phyloP scores from a whole-genome alignment of 257 asterid species.

The Plantago major region DNA sequence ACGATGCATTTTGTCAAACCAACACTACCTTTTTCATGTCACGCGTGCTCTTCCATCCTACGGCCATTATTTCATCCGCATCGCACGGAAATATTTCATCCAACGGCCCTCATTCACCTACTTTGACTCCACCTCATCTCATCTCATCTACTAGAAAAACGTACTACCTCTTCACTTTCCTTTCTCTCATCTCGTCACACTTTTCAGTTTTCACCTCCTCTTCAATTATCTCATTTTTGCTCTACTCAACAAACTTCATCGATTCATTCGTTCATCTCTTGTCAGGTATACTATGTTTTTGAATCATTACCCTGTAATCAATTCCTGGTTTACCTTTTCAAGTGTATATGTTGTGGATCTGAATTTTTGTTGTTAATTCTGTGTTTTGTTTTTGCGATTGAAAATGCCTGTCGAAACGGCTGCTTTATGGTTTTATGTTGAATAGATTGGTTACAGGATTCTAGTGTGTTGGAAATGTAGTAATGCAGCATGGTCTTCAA shows the following conservation, averaged over 20 bases:
- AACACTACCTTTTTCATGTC: constrained; percentile 2
- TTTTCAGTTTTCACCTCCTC: constrained; percentile 21
- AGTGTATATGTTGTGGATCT: too few relatives aligned
- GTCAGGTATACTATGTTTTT: constrained; percentile 8
- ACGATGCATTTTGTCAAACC: constrained; percentile 11
- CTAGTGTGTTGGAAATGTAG: too few relatives aligned
- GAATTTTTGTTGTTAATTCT: too few relatives aligned
- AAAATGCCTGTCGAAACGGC: too few relatives aligned
- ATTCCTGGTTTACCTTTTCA: too few relatives aligned
- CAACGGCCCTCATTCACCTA: constrained; percentile 41
- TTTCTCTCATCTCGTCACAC: constrained; percentile 17
- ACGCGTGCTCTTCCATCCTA: constrained; percentile 51
- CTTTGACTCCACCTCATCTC: constrained; percentile 50
- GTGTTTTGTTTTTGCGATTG: too few relatives aligned
- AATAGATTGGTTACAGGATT: too few relatives aligned
- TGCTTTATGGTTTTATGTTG: too few relatives aligned
- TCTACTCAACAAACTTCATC: background rate
- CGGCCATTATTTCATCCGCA: constrained; percentile 48
- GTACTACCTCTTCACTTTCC: background rate
- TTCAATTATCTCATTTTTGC: constrained; percentile 7
- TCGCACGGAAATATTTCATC: constrained; percentile 53
- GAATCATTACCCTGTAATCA: too few relatives aligned
- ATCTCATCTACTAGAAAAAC: background rate
- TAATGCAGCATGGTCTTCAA: too few relatives aligned
- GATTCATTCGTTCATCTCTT: background rate